These are phyloP conservation scores for Chlorella sp. DNA, from an alignment of 139 green algal genomes.

Conservation along the genomic window DNA sequence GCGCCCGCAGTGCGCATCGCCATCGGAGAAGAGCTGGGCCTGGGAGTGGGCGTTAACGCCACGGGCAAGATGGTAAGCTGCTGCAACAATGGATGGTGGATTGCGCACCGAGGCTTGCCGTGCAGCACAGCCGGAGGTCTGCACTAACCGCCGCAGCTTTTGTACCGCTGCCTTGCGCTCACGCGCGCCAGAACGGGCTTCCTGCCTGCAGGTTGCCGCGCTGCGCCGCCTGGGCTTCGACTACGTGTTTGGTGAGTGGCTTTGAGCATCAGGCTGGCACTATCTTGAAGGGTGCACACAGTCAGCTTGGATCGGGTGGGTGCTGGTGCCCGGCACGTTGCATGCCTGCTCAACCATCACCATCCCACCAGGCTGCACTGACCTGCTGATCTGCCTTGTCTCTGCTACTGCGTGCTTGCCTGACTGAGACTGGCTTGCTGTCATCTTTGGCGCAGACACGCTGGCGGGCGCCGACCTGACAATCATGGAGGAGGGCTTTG, in stretches of 20 bases:
- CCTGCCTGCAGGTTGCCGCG: slow-evolving; percentile 42
- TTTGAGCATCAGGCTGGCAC: too few species aligned
- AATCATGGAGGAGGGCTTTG: slow-evolving; percentile 81
- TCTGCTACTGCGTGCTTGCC: too few species aligned
- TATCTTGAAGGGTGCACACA: not conserved
- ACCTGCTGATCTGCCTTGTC: too few species aligned
- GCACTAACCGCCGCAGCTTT: too few species aligned
- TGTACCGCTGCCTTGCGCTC: not conserved
- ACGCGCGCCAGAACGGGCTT: not conserved
- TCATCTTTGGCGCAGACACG: slow-evolving; percentile 50
- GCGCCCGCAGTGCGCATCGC: slow-evolving; percentile 73
- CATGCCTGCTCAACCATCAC: too few species aligned
- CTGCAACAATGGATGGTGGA: too few species aligned
- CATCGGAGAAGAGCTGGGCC: slow-evolving; percentile 68
- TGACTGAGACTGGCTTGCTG: not conserved
- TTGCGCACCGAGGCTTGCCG: too few species aligned
- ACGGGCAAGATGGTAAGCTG: slow-evolving; percentile 55
- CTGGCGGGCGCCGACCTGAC: slow-evolving; percentile 72
- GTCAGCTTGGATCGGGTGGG: too few species aligned
- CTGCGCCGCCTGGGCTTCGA: slow-evolving; percentile 75
- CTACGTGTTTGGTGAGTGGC: slow-evolving; percentile 71
- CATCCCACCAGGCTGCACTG: not conserved
- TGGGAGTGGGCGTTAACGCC: slow-evolving; percentile 51
- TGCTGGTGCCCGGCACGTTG: too few species aligned
- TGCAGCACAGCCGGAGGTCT: too few species aligned